A percentile compares a stretch with the other conserved stretches of the same genome.
Evolutionary conservation across 192 early-diverging fungal genomes (phyloP).

Genomic region (Chytriomyces hyalinus): DNA sequence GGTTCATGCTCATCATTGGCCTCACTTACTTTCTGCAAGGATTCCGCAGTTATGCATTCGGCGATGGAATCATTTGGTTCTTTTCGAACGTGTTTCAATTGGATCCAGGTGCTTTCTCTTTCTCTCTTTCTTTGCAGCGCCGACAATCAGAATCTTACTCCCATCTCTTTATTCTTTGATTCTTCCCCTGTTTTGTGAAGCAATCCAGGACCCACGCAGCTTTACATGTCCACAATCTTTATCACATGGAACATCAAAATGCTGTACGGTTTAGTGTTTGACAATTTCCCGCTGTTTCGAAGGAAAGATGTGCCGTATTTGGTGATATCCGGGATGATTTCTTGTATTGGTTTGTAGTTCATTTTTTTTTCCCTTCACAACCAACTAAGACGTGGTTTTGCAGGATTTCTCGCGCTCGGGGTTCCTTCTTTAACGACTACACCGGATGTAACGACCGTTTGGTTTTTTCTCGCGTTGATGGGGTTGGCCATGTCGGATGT

Average conservation of each 20-base stretch:
- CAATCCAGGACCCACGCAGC: constrained; percentile 17
- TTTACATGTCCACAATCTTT: constrained; percentile 37
- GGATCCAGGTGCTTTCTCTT: constrained; percentile 18
- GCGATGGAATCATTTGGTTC: constrained; percentile 42
- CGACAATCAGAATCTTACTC: background rate
- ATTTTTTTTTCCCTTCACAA: background rate
- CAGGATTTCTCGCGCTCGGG: constrained; percentile 26
- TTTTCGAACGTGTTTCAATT: constrained; percentile 17
- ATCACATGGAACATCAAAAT: constrained; percentile 44
- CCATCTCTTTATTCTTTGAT: background rate
- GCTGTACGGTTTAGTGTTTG: constrained; percentile 33
- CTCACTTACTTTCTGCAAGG: constrained; percentile 42
- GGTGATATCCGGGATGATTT: constrained; percentile 27
- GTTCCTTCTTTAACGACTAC: constrained; percentile 3
- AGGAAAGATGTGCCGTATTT: constrained; percentile 33
- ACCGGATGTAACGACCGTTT: constrained; percentile 29
- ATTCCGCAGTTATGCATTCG: constrained; percentile 39
- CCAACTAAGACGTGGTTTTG: background rate
- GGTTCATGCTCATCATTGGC: constrained; percentile 40
- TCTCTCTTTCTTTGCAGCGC: background rate
- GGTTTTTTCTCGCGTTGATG: constrained; percentile 38
- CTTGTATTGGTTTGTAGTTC: constrained; percentile 4
- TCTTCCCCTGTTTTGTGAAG: background rate
- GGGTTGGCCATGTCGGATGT: constrained; percentile 44
- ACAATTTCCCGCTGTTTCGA: constrained; percentile 40